phyloP scores from a whole-genome alignment of 2,329 filamentous ascomycete genomes.

The Camillea tinctor region DNA sequence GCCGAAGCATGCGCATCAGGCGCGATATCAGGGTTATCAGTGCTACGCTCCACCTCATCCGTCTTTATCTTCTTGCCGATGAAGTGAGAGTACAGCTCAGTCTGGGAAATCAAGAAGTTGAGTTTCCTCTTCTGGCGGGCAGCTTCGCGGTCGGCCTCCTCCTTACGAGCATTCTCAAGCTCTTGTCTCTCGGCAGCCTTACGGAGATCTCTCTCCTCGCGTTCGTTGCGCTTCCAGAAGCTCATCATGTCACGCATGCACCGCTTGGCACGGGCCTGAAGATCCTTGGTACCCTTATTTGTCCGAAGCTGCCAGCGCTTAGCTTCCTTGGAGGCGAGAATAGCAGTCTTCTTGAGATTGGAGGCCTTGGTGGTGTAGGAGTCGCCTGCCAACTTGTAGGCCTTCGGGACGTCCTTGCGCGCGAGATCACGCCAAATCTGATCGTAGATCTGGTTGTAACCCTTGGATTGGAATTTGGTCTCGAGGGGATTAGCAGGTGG shows the following conservation, averaged over 20 bases:
- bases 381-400: conserved; percentile 81
- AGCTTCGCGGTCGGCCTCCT: conserved; percentile 95
- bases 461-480: conserved; percentile 78
- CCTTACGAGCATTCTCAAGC: conserved; percentile 92
- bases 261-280: conserved; percentile 92
- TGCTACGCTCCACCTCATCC: conserved; percentile 87
- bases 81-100: conserved; percentile 97
- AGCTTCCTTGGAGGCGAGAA: conserved; percentile 94
- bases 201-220: conserved; percentile 90
- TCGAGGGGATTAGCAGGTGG: conserved; percentile 47
- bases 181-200: conserved; percentile 95
- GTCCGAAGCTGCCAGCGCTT: conserved; percentile 96
- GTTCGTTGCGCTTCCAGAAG: conserved; percentile 99
- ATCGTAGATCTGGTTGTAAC: conserved; percentile 95
- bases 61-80: conserved; percentile 99
- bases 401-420: conserved; percentile 89
- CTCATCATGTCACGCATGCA: conserved; percentile 99
- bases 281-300: conserved; percentile 98
- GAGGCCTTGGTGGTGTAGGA: conserved; percentile 85
- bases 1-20: conserved; percentile 48
- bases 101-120: conserved; percentile 98
- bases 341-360: conserved; percentile 97
- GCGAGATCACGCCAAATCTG: conserved; percentile 96
- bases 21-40: conserved; percentile 73
- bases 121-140: conserved; percentile 97